phyloP scores from a whole-genome alignment of 257 asterid genomes.

The Petunia secreta region DNA sequence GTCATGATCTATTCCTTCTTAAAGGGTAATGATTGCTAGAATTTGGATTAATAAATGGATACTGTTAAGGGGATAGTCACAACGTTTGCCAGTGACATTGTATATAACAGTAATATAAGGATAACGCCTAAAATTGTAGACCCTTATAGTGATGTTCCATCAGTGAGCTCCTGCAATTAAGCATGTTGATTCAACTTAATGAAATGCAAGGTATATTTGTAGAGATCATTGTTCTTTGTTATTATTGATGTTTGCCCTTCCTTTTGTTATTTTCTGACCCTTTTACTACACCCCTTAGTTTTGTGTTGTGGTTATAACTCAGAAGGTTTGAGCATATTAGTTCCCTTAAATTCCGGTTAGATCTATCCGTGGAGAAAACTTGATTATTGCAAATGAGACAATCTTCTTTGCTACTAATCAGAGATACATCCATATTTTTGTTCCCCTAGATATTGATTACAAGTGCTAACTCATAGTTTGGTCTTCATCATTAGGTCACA shows the following conservation, averaged over 20 bases:
- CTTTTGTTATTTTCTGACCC: not conserved
- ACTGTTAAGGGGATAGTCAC: constrained; percentile 1
- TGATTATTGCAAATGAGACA: not conserved
- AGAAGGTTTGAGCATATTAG: constrained; percentile 15
- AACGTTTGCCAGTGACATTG: not conserved
- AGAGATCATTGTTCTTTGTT: constrained; percentile 10
- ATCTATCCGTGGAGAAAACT: constrained; percentile 9
- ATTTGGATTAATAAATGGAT: constrained; percentile 8
- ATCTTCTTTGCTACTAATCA: constrained; percentile 13
- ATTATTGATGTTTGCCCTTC: not conserved
- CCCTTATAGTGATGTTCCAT: not conserved
- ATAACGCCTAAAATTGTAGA: not conserved
- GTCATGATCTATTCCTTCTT: constrained; percentile 13
- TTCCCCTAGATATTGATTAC: not conserved
- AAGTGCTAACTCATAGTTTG: constrained; percentile 29
- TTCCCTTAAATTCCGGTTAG: constrained; percentile 16
- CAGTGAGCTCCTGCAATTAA: constrained; percentile 10
- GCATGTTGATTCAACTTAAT: constrained; percentile 11
- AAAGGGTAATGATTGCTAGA: constrained; percentile 16
- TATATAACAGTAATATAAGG: not conserved
- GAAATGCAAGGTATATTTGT: not conserved
- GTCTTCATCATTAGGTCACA: constrained; percentile 68
- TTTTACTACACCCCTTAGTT: not conserved
- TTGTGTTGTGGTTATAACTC: not conserved
- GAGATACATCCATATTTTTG: not conserved